Conservation (phyloP, 2,329 filamentous ascomycete genomes). For the Colletotrichum sansevieriae region DNA sequence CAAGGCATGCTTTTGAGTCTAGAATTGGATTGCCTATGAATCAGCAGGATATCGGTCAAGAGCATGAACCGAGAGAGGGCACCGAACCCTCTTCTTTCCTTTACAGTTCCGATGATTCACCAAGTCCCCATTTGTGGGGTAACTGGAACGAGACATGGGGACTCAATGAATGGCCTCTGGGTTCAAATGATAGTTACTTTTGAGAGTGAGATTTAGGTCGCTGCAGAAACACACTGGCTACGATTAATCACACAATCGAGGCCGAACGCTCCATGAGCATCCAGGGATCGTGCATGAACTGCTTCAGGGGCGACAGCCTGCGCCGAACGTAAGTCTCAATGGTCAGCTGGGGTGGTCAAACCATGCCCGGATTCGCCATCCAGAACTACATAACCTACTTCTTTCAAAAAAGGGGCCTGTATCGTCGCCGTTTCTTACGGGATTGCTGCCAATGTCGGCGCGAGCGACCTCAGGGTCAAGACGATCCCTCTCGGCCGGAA, state of each 20-base stretch:
- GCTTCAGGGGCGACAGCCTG: too few relatives aligned
- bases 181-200: not conserved
- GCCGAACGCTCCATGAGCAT: too few relatives aligned
- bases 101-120: not conserved
- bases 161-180: not conserved
- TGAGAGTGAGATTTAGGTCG: not conserved
- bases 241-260: too few relatives aligned
- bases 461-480: constrained; percentile 56
- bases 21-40: too few relatives aligned
- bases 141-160: constrained; percentile 7
- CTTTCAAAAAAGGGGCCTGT: not conserved
- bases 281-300: too few relatives aligned
- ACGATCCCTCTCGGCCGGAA: constrained; percentile 54
- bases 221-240: too few relatives aligned
- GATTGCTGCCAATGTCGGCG: constrained; percentile 58
- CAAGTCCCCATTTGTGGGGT: not conserved
- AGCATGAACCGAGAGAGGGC: not conserved
- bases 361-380: too few relatives aligned
- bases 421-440: constrained; percentile 52
- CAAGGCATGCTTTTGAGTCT: too few relatives aligned
- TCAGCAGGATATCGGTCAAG: too few relatives aligned
- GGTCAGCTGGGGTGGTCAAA: too few relatives aligned
- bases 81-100: not conserved
- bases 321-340: too few relatives aligned
- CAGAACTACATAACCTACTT: too few relatives aligned